Base-by-base conservation (phyloP, 2,329 filamentous ascomycete species). In the Incumbomyces delicatus region DNA sequence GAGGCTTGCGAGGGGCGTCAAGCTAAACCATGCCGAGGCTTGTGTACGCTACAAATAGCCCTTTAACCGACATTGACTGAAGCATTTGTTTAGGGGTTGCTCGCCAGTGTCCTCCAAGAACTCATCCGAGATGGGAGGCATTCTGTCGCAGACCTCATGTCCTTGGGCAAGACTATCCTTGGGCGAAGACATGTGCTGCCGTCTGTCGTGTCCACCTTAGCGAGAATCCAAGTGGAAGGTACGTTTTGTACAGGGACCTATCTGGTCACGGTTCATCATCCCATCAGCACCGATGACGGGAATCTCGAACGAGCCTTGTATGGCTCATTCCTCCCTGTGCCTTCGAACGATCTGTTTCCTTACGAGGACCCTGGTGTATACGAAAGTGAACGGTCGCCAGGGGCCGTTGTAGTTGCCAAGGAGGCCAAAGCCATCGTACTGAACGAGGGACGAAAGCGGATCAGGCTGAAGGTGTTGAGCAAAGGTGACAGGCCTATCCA, bases 101-200 rank as follows among this genome's bases (percentile, higher is more conserved):
- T 95, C 60, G 82, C 89, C 52, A 88, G 79, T 62, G 89, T 89
- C 64, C 76, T 96, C 41, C 90, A 95, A 66, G 90, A 96, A 76
- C 82, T 95, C 59, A 94, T 96, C 64, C 89, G 90, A 64, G 90
- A 96, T 90, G 90, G 90, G 62, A 81, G 84, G 57, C 87, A 95
- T 69, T 85, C 78, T 12, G 90, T 96, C 45, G 83, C 89, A 33
- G 88, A 95, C 64, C 85, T 96, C 62, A 96, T 96, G 89, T 73
- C 80, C 51, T 78, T 95, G 53, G 90, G 90, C 57, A 81, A 86
- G 58, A 90, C 85, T 46, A 89, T 96, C 82, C 84, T 96, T 2
- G 90, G 90, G 53, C 85, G 90, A 8, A 85, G 90, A 30, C 90
- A 96, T 66, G 90, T 96, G 50, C 74, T 87, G 36, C 88, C 90